A percentile compares a stretch with the other conserved stretches of the same genome.
phyloP scores from a whole-genome alignment of 495 filamentous ascomycete species.

The Pyrenula massariospora region DNA sequence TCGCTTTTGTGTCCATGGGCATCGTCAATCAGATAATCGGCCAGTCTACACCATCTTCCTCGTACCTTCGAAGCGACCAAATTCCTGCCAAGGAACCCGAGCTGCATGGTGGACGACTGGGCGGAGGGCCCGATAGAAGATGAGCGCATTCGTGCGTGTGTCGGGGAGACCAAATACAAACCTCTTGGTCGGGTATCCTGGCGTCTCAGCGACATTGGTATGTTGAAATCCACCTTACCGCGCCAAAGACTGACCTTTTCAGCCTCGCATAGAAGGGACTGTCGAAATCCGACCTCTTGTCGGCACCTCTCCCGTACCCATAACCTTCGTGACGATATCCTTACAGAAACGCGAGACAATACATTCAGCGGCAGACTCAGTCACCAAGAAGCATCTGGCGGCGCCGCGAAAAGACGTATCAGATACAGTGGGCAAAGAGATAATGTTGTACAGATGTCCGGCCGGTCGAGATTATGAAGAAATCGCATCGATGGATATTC shows the following conservation, averaged over 20 bases:
- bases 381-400: conserved; percentile 84
- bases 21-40: not conserved
- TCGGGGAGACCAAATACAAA: conserved; percentile 95
- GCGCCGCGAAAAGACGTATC: conserved; percentile 85
- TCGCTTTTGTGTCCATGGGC: not conserved
- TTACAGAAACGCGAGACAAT: conserved; percentile 91
- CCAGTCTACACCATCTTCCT: not conserved
- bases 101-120: conserved; percentile 1
- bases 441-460: conserved; percentile 78
- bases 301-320: conserved; percentile 76
- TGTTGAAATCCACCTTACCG: conserved; percentile 16
- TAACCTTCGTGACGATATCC: conserved; percentile 90
- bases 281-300: conserved; percentile 86
- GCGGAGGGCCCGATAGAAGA: conserved; percentile 25
- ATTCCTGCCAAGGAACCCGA: not conserved
- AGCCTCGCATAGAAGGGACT: conserved; percentile 95
- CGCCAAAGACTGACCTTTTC: not conserved
- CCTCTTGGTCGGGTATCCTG: conserved; percentile 92
- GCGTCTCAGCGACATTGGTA: conserved; percentile 95
- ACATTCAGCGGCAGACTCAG: conserved; percentile 86
- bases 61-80: not conserved
- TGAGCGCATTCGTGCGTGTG: conserved; percentile 92
- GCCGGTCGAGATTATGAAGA: conserved; percentile 74
- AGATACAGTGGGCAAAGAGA: conserved; percentile 90
- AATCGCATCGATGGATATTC: conserved; percentile 93